Evolutionary conservation across 2,329 filamentous ascomycete species (phyloP).

Genomic region (Aspergillus glaucus): DNA sequence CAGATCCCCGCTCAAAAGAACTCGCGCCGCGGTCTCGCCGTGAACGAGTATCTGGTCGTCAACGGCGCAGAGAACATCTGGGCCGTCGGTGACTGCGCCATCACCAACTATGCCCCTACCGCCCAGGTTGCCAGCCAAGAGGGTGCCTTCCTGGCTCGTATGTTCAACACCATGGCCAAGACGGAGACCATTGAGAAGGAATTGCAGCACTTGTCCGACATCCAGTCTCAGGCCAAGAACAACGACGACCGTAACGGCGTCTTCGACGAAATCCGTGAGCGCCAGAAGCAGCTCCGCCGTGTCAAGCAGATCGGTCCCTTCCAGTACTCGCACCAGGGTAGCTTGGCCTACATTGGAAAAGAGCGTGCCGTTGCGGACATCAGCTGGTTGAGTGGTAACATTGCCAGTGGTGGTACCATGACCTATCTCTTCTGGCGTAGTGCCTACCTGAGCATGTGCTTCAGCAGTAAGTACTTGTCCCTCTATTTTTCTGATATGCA

Average conservation of each 20-base stretch:
- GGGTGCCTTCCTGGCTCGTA: conserved; percentile 84
- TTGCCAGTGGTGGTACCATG: conserved; percentile 85
- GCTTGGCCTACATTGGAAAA: conserved; percentile 93
- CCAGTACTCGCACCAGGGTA: conserved; percentile 97
- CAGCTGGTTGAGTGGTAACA: conserved; percentile 93
- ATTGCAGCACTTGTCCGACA: conserved; percentile 61
- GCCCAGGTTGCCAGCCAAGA: conserved; percentile 96
- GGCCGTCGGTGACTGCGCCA: conserved; percentile 95
- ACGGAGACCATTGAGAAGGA: conserved; percentile 74
- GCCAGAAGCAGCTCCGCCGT: conserved; percentile 79
- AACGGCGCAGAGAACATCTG: conserved; percentile 96
- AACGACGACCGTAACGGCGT: conserved; percentile 52
- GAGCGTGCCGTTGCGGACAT: conserved; percentile 98
- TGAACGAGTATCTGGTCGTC: conserved; percentile 98
- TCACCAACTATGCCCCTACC: conserved; percentile 95
- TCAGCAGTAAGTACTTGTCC: conserved; percentile 72
- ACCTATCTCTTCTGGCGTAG: conserved; percentile 99
- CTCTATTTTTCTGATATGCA: not conserved
- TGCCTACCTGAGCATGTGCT: conserved; percentile 99
- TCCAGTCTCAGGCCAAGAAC: conserved; percentile 61
- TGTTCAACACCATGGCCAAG: conserved; percentile 99
- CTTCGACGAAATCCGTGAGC: conserved; percentile 71
- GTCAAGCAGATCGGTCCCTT: conserved; percentile 96
- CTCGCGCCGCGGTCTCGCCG: conserved; percentile 86
- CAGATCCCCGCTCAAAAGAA: conserved; percentile 93